phyloP scores from a whole-genome alignment of 805 yeast genomes.

The Ogataea trehaloabstinens region DNA sequence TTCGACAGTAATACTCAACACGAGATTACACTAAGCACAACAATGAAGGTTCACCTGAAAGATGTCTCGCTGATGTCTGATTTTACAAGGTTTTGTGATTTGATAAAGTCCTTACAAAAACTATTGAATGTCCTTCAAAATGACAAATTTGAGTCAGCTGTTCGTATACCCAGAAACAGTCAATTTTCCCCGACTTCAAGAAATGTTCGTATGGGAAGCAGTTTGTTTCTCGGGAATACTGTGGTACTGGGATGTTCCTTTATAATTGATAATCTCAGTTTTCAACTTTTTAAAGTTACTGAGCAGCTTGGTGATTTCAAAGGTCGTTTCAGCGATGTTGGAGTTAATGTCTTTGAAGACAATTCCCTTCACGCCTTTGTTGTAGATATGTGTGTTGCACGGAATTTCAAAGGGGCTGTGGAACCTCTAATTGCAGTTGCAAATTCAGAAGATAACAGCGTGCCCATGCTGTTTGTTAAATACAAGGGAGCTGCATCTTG shows the following conservation, averaged over 20 bases:
- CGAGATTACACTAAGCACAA: constrained; percentile 23
- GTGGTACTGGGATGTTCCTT: constrained; percentile 16
- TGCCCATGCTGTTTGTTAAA: constrained; percentile 42
- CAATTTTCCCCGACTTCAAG: constrained; percentile 3
- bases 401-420: constrained; percentile 5
- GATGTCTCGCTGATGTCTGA: constrained; percentile 30
- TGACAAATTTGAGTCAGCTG: not conserved
- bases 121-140: not conserved
- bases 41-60: constrained; percentile 14
- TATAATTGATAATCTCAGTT: constrained; percentile 12
- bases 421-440: constrained; percentile 36
- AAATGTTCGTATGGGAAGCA: constrained; percentile 24
- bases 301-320: constrained; percentile 34
- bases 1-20: constrained; percentile 29
- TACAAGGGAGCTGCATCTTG: constrained; percentile 39
- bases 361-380: constrained; percentile 11
- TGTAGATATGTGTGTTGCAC: constrained; percentile 9
- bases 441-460: constrained; percentile 30
- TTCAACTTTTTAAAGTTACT: constrained; percentile 21
- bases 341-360: constrained; percentile 17
- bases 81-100: constrained; percentile 23
- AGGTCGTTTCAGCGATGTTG: constrained; percentile 17
- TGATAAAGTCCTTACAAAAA: not conserved
- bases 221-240: constrained; percentile 20
- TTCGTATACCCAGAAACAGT: not conserved